Base-by-base conservation (phyloP, 2,329 filamentous ascomycete species). In the Aspergillus pseudotamarii region DNA sequence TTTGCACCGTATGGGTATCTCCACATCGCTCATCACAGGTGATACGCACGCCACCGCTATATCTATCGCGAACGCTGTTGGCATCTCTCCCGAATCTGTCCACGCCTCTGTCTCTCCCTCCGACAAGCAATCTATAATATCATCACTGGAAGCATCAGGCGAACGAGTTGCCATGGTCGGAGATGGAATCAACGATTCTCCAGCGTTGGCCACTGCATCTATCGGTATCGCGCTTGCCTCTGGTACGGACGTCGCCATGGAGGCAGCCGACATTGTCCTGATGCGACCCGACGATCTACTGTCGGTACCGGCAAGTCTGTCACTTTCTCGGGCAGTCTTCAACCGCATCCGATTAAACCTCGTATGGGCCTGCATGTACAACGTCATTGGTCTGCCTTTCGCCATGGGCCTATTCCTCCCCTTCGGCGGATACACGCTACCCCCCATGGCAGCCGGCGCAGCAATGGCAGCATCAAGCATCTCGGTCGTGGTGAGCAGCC, bases 171-270 rank as follows among this genome's bases (percentile, higher is more conserved):
- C 92, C 69, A 99, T 99, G 95, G 94, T 98, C 16, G 94, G 95
- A 58, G 95, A 99, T 77, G 95, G 95, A 48, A 97, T 99, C 85
- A 99, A 99, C 79, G 95, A 99, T 81, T 97, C 93, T 0, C 95
- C 95, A 0, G 95, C 95, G 0, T 87, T 99, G 12, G 95, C 93
- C 0, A 96, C 93, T 0, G 94, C 95, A 12, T 89, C 96, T 70
- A 89, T 98, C 32, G 95, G 95, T 67, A 97, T 99, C 69, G 94
- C 94, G 62, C 92, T 99, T 78, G 87, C 92, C 6, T 93, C 90
- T 9, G 95, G 95, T 61, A 98, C 95, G 0, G 95, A 98, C 75
- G 94, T 99, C 1, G 95, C 95, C 57, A 96, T 99, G 88, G 95
- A 98, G 80, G 95, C 95, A 1, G 95, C 95, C 0, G 93, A 97